phyloP scores from a whole-genome alignment of 345 rosid genomes.

The Fremontodendron californicum region DNA sequence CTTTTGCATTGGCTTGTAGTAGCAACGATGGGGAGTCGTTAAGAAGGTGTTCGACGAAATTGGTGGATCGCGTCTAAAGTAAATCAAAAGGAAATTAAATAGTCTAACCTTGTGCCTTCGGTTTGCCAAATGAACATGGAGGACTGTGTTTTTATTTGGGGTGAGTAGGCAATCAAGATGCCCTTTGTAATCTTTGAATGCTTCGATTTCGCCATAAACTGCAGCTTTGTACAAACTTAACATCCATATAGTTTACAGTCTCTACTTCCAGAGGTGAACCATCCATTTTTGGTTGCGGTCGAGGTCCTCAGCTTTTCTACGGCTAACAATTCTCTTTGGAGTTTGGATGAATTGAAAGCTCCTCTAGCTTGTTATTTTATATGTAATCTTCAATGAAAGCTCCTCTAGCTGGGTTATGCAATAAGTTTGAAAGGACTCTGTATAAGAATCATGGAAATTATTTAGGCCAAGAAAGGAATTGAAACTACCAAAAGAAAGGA shows the following conservation, averaged over 20 bases:
- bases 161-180: neutral
- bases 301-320: too few relatives aligned
- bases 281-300: neutral
- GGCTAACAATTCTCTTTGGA: too few relatives aligned
- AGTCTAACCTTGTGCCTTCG: neutral
- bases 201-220: neutral
- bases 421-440: too few relatives aligned
- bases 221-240: neutral
- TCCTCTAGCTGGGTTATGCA: too few relatives aligned
- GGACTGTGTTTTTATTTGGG: neutral
- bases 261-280: neutral
- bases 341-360: too few relatives aligned
- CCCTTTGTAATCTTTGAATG: neutral
- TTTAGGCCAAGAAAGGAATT: too few relatives aligned
- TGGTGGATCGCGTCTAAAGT: too few relatives aligned
- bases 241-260: neutral
- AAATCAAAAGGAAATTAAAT: too few relatives aligned
- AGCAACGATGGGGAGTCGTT: neutral
- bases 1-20: neutral
- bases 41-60: neutral
- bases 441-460: too few relatives aligned
- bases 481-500: too few relatives aligned
- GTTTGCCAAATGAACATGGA: neutral
- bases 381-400: too few relatives aligned
- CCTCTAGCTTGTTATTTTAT: too few relatives aligned